Evolutionary conservation across 306 rosid genomes (phyloP).

Genomic region (Sophora flavescens): DNA sequence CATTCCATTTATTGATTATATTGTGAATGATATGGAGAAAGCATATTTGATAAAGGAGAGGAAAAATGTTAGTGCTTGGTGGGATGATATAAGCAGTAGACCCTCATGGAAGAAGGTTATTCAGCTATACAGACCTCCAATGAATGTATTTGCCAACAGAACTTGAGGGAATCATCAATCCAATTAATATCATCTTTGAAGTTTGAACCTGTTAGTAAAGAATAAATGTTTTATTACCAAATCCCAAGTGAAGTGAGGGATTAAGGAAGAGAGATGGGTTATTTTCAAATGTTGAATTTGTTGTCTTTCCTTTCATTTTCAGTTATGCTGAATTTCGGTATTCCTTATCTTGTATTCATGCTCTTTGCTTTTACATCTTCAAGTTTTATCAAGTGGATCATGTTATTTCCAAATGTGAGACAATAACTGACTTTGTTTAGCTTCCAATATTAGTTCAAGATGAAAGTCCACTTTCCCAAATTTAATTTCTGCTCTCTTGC

Average conservation of each 20-base stretch:
- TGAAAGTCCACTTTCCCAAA: no score
- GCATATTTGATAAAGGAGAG: conserved; percentile 49
- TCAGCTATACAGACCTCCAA: conserved; percentile 5
- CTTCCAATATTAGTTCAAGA: no score
- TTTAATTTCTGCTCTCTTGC: no score
- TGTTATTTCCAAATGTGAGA: no score
- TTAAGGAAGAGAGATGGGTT: not conserved
- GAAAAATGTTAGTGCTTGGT: conserved; percentile 59
- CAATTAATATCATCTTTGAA: not conserved
- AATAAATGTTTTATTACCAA: not conserved
- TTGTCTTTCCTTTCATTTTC: not conserved
- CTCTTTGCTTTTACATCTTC: not conserved
- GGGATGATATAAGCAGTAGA: conserved; percentile 61
- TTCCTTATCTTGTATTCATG: not conserved
- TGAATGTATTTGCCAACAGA: not conserved
- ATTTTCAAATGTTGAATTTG: conserved; percentile 2
- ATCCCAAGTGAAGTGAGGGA: not conserved
- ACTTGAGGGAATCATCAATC: not conserved
- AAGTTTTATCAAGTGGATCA: not conserved
- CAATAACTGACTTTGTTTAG: no score
- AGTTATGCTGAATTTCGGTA: not conserved
- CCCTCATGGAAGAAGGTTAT: conserved; percentile 62
- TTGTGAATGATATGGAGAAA: conserved; percentile 49
- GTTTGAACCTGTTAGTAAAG: not conserved
- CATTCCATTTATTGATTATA: conserved; percentile 54